Percentiles rank a stretch among this genome's conserved stretches.
Conservation (phyloP, 345 rosid genomes). For the Lepidium africanum region DNA sequence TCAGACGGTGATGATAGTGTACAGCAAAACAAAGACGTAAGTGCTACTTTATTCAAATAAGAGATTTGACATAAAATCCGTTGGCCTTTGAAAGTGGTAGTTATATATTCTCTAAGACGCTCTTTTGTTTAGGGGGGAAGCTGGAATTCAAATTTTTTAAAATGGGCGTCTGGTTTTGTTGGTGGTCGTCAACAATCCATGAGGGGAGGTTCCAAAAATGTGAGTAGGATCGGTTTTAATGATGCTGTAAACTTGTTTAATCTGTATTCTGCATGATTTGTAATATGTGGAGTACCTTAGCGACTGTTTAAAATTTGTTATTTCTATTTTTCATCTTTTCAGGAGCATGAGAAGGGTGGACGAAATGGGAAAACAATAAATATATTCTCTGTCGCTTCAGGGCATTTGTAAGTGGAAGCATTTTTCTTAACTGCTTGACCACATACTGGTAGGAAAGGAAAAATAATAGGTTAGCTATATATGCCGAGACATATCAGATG, state of each 20-base stretch:
- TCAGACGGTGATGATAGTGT: constrained; percentile 46
- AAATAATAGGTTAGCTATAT: not conserved
- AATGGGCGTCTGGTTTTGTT: constrained; percentile 92
- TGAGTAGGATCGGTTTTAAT: constrained; percentile 25
- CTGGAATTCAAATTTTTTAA: constrained; percentile 89
- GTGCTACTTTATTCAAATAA: constrained; percentile 13
- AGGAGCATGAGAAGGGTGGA: constrained; percentile 63
- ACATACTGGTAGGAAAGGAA: not conserved
- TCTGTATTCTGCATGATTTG: not conserved
- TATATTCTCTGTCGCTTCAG: constrained; percentile 94
- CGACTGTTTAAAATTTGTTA: not conserved
- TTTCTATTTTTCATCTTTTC: constrained; percentile 14
- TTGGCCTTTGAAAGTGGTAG: not conserved
- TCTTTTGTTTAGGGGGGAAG: constrained; percentile 38
- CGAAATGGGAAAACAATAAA: constrained; percentile 78
- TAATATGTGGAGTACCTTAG: constrained; percentile 6
- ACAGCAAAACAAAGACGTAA: constrained; percentile 42
- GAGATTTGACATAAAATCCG: not conserved
- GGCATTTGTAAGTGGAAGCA: constrained; percentile 75
- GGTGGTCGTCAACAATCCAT: constrained; percentile 56
- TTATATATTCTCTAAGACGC: constrained; percentile 5
- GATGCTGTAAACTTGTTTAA: not conserved
- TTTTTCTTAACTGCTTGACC: constrained; percentile 3
- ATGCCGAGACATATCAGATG: not conserved
- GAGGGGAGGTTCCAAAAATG: constrained; percentile 29